These are phyloP conservation scores for Fusarium sterilihyphosum DNA, from an alignment of 2,329 filamentous ascomycete genomes.

Conservation along the genomic window DNA sequence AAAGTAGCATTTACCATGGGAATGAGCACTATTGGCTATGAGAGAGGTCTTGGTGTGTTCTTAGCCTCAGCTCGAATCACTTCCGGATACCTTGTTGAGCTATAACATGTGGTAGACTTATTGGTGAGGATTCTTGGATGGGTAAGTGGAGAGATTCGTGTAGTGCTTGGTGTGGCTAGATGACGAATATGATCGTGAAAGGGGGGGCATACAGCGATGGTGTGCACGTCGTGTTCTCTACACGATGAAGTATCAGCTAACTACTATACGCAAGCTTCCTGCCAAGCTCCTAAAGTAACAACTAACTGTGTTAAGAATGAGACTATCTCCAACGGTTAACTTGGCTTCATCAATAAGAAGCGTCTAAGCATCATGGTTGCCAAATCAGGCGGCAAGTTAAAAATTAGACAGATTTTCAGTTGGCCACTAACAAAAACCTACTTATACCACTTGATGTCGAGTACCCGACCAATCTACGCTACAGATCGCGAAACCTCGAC, in stretches of 20 bases:
- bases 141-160: neutral
- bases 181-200: neutral
- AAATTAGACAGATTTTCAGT: fast-evolving
- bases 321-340: fast-evolving
- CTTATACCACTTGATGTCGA: no score
- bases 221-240: neutral
- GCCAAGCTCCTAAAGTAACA: neutral
- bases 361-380: no score
- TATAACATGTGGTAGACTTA: neutral
- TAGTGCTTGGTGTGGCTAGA: no score
- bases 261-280: neutral
- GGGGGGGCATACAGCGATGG: neutral
- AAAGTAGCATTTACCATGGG: neutral
- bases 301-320: neutral
- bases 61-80: neutral
- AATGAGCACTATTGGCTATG: neutral
- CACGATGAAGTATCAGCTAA: no score
- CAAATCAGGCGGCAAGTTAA: neutral
- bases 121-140: neutral
- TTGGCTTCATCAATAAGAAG: neutral
- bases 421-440: neutral
- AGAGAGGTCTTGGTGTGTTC: neutral
- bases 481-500: neutral
- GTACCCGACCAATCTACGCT: no score
- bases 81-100: neutral